phyloP scores from a whole-genome alignment of 73 alveolate genomes.

The Stentor coeruleus region DNA sequence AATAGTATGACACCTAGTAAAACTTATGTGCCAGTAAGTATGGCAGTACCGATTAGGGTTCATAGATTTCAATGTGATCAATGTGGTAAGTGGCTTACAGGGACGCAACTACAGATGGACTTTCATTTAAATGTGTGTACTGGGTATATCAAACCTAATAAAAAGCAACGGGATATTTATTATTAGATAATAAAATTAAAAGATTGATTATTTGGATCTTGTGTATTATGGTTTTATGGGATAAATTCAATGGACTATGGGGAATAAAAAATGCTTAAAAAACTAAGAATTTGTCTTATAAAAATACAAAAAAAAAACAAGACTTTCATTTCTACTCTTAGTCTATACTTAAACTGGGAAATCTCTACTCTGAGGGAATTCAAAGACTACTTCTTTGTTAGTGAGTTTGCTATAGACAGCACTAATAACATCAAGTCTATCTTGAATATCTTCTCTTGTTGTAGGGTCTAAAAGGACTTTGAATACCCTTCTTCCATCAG shows the following conservation, averaged over 20 bases:
- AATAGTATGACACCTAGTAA: neutral
- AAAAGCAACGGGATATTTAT: no score
- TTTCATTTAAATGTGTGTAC: neutral
- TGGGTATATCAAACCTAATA: neutral
- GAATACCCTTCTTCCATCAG: neutral
- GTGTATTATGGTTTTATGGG: no score
- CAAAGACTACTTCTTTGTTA: conserved; percentile 72
- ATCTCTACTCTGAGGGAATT: conserved; percentile 35
- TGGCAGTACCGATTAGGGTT: neutral
- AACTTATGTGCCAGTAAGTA: neutral
- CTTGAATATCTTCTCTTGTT: conserved; percentile 72
- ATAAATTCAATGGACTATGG: no score
- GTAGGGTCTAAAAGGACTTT: conserved; percentile 7
- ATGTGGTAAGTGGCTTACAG: conserved; percentile 1
- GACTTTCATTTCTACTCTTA: no score
- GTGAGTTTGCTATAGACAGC: conserved; percentile 77
- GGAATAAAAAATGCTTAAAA: no score
- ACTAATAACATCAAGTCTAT: conserved; percentile 74
- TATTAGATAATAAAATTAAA: no score
- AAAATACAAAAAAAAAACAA: no score
- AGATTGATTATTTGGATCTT: no score
- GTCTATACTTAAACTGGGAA: conserved; percentile 16
- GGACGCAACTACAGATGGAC: neutral
- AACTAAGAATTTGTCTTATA: no score
- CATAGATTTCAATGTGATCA: neutral